Evolutionary conservation across 2,329 filamentous ascomycete species (phyloP).

Genomic region (Fusarium nelsonii): DNA sequence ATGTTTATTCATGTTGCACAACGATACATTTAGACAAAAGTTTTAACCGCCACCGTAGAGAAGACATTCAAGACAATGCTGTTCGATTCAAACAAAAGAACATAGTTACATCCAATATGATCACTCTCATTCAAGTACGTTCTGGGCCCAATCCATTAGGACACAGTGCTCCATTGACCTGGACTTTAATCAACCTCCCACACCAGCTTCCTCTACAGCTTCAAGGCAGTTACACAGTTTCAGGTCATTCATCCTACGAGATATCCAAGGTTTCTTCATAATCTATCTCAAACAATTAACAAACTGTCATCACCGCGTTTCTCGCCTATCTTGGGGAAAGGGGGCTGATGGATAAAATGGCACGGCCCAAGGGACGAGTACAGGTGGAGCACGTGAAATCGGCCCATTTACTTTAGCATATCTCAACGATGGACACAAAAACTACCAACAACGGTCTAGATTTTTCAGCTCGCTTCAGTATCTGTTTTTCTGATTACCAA

Average conservation of each 20-base stretch:
- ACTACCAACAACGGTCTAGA: conserved; percentile 21
- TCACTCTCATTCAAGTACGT: too few species aligned
- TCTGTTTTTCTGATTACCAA: conserved; percentile 16
- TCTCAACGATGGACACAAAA: conserved; percentile 15
- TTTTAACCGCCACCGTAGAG: too few species aligned
- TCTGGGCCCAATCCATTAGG: too few species aligned
- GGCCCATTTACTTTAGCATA: conserved; percentile 31
- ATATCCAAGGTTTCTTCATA: not conserved
- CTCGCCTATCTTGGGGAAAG: conserved; percentile 3
- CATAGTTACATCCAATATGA: too few species aligned
- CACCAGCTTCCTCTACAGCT: not conserved
- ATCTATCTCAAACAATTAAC: not conserved
- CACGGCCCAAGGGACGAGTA: conserved; percentile 4
- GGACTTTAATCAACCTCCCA: not conserved
- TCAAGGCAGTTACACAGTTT: not conserved
- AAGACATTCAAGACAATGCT: too few species aligned
- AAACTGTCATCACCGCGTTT: not conserved
- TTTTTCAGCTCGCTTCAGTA: not conserved
- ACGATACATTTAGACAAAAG: too few species aligned
- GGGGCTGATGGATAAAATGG: not conserved
- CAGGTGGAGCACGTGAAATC: conserved; percentile 23
- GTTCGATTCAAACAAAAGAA: too few species aligned
- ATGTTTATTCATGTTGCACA: too few species aligned
- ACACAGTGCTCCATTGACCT: too few species aligned
- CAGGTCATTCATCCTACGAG: not conserved